Evolutionary conservation across 352 stramenopile genomes (phyloP), one percentile per base, ranked within the genome.

Genomic region (Globisporangium emineosum): DNA sequence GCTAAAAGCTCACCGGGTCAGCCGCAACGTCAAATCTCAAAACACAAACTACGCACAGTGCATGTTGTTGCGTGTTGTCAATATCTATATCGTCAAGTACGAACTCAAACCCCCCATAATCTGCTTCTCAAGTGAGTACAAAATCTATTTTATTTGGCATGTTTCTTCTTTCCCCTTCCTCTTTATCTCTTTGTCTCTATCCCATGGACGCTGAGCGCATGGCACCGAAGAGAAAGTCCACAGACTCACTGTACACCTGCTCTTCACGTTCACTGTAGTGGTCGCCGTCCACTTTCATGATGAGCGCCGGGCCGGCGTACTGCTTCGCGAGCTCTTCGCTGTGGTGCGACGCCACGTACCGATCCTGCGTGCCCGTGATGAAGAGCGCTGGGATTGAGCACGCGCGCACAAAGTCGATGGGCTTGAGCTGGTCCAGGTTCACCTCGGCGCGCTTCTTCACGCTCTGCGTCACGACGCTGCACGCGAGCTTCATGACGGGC

Each of bases 391-490:
- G 88, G 12, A 89, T 78, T 21, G 76, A 78, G 66, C 86, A 94
- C n/a, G 77, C 69, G 13, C 69, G 55, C 7, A 89, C 88, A 60
- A 89, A 90, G 30, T 92, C 81, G 47, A 94, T 68, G 17, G 88
- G 88, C 10, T 78, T 72, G 27, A 96, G 71, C 25, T 81, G 52
- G 2, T 88, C 76, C 19, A 94, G 62, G 50, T 91, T 81, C 40
- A 96, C 81, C 12, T 87, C 85, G 1, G 85, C 79, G 52, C 83
- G 79, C 60, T 92, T 90, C 70, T 80, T 83, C 58, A 94, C 78
- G 53, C 84, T 93, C 62, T 90, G 81, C 61, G 88, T 71, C 60
- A 96, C 76, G 19, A 89, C 80, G 5, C 67, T 70, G 40, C 84
- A 63, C 13, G 77, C 86, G 54, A 91, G 68, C 64, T 91, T 89